Percentiles rank a stretch among this genome's conserved stretches.
Conservation (phyloP, 257 asterid species). For the Mitragyna speciosa region DNA sequence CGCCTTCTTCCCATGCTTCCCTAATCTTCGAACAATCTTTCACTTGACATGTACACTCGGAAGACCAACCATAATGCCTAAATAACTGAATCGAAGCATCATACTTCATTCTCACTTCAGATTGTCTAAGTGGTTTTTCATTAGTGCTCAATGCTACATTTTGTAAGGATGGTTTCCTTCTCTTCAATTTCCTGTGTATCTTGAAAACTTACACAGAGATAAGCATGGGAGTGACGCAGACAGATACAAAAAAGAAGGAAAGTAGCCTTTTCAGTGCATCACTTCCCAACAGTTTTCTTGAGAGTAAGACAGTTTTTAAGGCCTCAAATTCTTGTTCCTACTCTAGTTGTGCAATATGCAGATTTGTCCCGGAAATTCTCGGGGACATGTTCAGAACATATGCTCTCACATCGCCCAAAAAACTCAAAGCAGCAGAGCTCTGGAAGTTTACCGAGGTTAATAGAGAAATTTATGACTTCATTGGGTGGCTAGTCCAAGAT, state of each 20-base stretch:
- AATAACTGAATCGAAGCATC: background rate
- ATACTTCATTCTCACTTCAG: too few relatives aligned
- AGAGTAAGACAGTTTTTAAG: background rate
- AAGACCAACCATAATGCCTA: too few relatives aligned
- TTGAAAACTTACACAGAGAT: conserved; percentile 50
- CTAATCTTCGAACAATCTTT: too few relatives aligned
- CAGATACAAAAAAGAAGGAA: conserved; percentile 54
- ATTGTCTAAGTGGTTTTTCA: too few relatives aligned
- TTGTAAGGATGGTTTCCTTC: conserved; percentile 56
- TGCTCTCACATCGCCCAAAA: conserved; percentile 39
- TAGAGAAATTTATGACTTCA: too few relatives aligned
- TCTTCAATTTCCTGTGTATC: conserved; percentile 57
- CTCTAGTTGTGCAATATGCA: conserved; percentile 12
- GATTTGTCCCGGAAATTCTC: conserved; percentile 43
- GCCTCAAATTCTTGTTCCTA: background rate
- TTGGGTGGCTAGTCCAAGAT: too few relatives aligned
- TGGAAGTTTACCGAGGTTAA: too few relatives aligned
- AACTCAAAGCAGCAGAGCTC: conserved; percentile 44
- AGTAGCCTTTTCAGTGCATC: conserved; percentile 36
- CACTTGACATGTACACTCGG: too few relatives aligned
- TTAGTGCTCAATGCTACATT: background rate
- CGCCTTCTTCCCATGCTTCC: too few relatives aligned
- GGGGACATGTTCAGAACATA: conserved; percentile 60
- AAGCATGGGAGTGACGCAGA: conserved; percentile 60
- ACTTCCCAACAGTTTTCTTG: too few relatives aligned